A percentile compares a stretch with the other conserved stretches of the same genome.
These are phyloP conservation scores for Flaveria sonorensis DNA, from an alignment of 129 eudicot genomes.

Conservation along the genomic window DNA sequence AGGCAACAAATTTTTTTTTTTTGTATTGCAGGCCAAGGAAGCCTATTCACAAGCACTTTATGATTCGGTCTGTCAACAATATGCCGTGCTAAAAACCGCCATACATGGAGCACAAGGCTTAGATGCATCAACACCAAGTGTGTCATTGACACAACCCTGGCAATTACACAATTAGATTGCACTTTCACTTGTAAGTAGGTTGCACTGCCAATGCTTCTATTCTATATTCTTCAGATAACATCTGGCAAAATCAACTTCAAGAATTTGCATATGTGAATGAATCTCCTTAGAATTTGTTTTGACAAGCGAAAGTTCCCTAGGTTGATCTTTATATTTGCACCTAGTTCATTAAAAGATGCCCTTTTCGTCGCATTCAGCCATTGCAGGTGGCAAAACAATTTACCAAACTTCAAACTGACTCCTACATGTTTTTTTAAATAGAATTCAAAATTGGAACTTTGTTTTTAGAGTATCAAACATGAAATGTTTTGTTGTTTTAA, in stretches of 20 bases:
- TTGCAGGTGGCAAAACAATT: background rate
- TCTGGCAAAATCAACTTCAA: background rate
- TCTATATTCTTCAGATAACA: background rate
- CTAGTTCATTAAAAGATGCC: background rate
- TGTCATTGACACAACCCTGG: slow-evolving; percentile 44
- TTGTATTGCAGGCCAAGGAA: slow-evolving; percentile 51
- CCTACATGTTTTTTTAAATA: no score
- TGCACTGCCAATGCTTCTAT: background rate
- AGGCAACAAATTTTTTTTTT: background rate
- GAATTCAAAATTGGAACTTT: no score
- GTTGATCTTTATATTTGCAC: background rate
- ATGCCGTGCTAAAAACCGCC: slow-evolving; percentile 62
- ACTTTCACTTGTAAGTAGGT: background rate
- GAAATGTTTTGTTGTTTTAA: background rate
- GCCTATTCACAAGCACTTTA: slow-evolving; percentile 52
- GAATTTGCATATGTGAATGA: background rate
- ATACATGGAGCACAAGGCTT: slow-evolving; percentile 61
- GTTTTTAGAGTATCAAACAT: background rate
- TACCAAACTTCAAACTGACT: no score
- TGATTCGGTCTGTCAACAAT: slow-evolving; percentile 56
- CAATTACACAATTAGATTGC: slow-evolving; percentile 34
- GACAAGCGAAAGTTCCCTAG: background rate
- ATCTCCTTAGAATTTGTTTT: background rate
- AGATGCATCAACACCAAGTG: slow-evolving; percentile 53
- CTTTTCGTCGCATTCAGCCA: background rate